Base-by-base conservation (phyloP, 1,139 yeast species). In the Geotrichum restrictum region DNA sequence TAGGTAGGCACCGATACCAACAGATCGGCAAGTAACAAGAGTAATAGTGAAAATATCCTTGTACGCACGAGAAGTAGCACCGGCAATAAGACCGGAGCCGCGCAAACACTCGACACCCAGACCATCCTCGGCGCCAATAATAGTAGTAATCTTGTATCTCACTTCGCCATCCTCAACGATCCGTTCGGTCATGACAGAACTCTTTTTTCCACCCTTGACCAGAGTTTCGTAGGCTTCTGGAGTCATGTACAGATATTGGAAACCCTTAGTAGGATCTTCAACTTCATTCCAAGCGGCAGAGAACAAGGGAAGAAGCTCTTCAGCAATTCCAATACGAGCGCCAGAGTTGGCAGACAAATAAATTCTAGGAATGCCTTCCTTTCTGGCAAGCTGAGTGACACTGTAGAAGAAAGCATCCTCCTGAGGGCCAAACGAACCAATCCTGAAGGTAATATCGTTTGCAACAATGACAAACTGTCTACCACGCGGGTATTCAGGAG, bases 1-100 rank as follows among this genome's bases (percentile, higher is more conserved):
- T 69, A 93, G 79, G 69, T 93, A 93, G 45, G 99, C 99, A 78
- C 99, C 99, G 71, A 93, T 93, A 83, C 99, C 99, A 65, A 93
- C 99, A 45, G 98, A 89, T 78, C 99, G 84, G 76, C 98, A 91
- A 21, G 98, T 93, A 52, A 93, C 98, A 70, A 93, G 78, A 22
- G 98, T 93, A 57, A 91, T 83, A 31, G 98, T 93, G 76, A 93
- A 93, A 59, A 93, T 93, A 68, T 93, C 99, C 71, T 88, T 88
- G 80, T 93, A 93, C 36, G 98, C 98, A 69, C 89, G 85, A 3
- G 97, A 87, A 49, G 99, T 93, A 43, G 95, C 96, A 73, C 99
- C 99, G 33, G 99, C 99, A 75, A 93, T 93, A 64, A 93, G 79
- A 74, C 98, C 99, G 51, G 98, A 91, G 45, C 99, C 99, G 73